Percentiles rank a stretch among this genome's conserved stretches.
Conservation (phyloP, 2,329 filamentous ascomycete species). For the Aspergillus fischeri region DNA sequence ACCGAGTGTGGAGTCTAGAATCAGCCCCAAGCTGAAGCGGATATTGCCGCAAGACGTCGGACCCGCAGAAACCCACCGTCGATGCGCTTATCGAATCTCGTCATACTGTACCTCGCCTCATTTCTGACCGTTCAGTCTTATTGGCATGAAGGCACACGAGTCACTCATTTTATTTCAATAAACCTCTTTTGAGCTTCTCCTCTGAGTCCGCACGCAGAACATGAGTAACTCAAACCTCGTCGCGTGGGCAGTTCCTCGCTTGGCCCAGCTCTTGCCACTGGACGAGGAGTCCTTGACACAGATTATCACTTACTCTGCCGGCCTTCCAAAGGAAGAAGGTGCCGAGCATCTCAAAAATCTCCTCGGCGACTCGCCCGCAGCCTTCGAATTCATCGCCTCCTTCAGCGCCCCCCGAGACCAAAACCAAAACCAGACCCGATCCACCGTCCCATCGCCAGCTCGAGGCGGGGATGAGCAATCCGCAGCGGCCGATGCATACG, state of each 20-base stretch:
- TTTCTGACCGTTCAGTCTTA: background rate
- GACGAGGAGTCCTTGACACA: conserved; percentile 81
- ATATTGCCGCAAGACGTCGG: background rate
- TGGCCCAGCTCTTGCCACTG: conserved; percentile 75
- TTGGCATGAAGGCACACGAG: background rate
- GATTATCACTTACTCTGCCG: conserved; percentile 74
- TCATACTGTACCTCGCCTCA: background rate
- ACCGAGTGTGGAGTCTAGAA: background rate
- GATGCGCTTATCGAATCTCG: background rate
- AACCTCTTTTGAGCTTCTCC: background rate
- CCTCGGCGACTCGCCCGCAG: conserved; percentile 76
- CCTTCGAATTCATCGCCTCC: conserved; percentile 65
- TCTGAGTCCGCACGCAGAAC: background rate
- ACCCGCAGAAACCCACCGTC: background rate
- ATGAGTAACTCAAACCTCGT: conserved; percentile 35
- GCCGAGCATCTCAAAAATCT: conserved; percentile 83
- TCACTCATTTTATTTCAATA: background rate
- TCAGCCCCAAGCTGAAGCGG: background rate
- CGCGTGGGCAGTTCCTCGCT: conserved; percentile 62
- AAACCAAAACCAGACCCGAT: conserved; percentile 3
- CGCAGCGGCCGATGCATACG: background rate
- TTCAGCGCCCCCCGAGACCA: conserved; percentile 64
- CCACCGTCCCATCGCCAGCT: conserved; percentile 26
- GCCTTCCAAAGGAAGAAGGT: conserved; percentile 70
- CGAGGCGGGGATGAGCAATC: background rate